Base-by-base conservation (phyloP, 495 filamentous ascomycete genomes). In the Lentithecium fluviatile region DNA sequence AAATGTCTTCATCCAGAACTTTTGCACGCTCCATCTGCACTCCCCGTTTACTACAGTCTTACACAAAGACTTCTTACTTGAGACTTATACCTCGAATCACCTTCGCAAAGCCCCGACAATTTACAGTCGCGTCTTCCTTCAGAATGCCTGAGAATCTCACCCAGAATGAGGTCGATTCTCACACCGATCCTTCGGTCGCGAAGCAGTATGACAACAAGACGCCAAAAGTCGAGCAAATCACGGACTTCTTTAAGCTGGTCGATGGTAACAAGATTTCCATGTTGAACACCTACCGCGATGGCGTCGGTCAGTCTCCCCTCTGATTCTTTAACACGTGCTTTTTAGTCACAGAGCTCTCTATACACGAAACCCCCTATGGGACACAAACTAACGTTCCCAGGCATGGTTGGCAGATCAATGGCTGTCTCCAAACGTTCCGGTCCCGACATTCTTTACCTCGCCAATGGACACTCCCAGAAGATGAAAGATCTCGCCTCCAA, bases 361-460 rank as follows among this genome's bases (percentile, higher is more conserved):
- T 21, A 12, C 43, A 26, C 36, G 23, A 17, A 13, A 45, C 0
- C 46, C 56, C 11, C n/a, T 53, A 4, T 32, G 3, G 10, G 10
- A 10, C 29, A 4, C 10, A 10, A 40, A 26, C 26, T 47, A n/a
- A 21, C 38, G 17, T 17, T 17, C 25, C 8, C 50, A 56, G 60
- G 59, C 23, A 75, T 70, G 19, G 74, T 77, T 19, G 70, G 64
- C 32, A 74, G 77, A 48, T 63, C 69, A 49, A 79, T 79, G 77
- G 75, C 70, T 38, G 62, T 77, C 20, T 74, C 73, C 46, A 76
- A 75, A 61, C 74, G 74, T 47, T 45, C 37, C 32, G 77, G 77
- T 4, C 76, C 77, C 20, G 76, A 79, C 64, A 72, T 78, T 60
- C 70, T 76, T 62, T 78, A 76, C 71, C 70, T 79, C 52, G 69